Evolutionary conservation across 1,284 basidiomycete genomes (phyloP).

Genomic region (Hymenochaete sp.): DNA sequence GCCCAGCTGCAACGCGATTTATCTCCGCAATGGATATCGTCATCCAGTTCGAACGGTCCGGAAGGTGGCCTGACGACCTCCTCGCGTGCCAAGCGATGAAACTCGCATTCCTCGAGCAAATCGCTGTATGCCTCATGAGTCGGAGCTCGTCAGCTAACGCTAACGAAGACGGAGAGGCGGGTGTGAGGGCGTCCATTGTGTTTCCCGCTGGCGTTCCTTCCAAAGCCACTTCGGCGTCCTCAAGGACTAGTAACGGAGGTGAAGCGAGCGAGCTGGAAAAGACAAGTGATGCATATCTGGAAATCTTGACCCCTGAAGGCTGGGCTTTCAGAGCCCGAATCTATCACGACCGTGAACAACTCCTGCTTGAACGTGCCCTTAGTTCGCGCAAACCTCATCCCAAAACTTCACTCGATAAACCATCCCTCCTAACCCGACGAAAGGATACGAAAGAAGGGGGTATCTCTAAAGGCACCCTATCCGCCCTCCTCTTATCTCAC

Average conservation of each 20-base stretch:
- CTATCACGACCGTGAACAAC: constrained; percentile 82
- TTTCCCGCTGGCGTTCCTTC: too few relatives aligned
- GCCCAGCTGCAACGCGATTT: constrained; percentile 55
- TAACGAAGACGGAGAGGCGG: too few relatives aligned
- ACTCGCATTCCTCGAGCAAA: constrained; percentile 81
- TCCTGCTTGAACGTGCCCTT: constrained; percentile 67
- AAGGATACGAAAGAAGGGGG: too few relatives aligned
- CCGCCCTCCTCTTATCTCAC: constrained; percentile 59
- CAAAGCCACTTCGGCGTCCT: too few relatives aligned
- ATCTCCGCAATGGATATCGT: constrained; percentile 64
- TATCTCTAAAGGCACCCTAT: constrained; percentile 39
- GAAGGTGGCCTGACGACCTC: constrained; percentile 93
- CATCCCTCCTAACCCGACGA: constrained; percentile 18
- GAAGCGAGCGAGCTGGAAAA: constrained; percentile 53
- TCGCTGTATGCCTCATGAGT: constrained; percentile 56
- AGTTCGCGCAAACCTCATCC: constrained; percentile 35
- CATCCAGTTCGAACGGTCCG: constrained; percentile 85
- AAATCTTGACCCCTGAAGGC: constrained; percentile 74
- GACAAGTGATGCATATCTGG: constrained; percentile 65
- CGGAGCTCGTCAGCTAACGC: constrained; percentile 45
- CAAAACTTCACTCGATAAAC: constrained; percentile 19
- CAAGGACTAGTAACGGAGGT: too few relatives aligned
- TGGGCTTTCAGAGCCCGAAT: constrained; percentile 84
- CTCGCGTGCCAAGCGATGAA: constrained; percentile 92
- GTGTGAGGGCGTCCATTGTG: too few relatives aligned